Evolutionary conservation across 805 yeast species (phyloP).

Genomic region (Pichia gijzeniarum): DNA sequence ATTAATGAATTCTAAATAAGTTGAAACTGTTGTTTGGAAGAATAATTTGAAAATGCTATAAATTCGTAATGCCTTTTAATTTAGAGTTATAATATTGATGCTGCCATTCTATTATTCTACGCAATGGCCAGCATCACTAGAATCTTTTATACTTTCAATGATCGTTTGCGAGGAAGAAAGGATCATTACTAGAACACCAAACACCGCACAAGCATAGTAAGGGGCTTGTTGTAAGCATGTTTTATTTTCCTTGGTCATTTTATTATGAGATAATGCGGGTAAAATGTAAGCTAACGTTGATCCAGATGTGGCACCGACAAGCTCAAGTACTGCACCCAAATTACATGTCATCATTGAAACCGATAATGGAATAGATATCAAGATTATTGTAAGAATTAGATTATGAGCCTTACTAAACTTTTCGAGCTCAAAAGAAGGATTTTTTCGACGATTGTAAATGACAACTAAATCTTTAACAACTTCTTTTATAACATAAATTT

Average conservation of each 20-base stretch:
- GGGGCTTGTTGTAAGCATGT: slow-evolving; percentile 43
- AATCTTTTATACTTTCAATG: slow-evolving; percentile 33
- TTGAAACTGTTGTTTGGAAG: no score
- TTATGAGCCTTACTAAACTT: slow-evolving; percentile 42
- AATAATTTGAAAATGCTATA: no score
- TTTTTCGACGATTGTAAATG: slow-evolving; percentile 20
- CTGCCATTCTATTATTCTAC: slow-evolving; percentile 20
- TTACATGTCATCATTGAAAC: slow-evolving; percentile 79
- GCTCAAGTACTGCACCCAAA: slow-evolving; percentile 80
- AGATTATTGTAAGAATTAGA: slow-evolving; percentile 52
- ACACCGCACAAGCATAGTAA: slow-evolving; percentile 51
- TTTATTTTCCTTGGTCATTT: slow-evolving; percentile 47
- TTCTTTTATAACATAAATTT: slow-evolving; percentile 84
- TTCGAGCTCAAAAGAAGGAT: slow-evolving; percentile 18
- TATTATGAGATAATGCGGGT: slow-evolving; percentile 79
- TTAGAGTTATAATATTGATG: no score
- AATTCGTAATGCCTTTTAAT: no score
- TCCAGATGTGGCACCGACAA: slow-evolving; percentile 91
- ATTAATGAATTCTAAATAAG: background rate
- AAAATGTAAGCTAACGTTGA: slow-evolving; percentile 86
- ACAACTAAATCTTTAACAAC: slow-evolving; percentile 61
- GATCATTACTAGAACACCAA: slow-evolving; percentile 74
- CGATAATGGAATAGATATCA: slow-evolving; percentile 65
- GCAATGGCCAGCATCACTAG: slow-evolving; percentile 45
- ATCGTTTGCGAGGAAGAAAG: slow-evolving; percentile 76